Percentiles rank a stretch among this genome's conserved stretches.
phyloP scores from a whole-genome alignment of 2,329 filamentous ascomycete species.

The Diaporthe eres region DNA sequence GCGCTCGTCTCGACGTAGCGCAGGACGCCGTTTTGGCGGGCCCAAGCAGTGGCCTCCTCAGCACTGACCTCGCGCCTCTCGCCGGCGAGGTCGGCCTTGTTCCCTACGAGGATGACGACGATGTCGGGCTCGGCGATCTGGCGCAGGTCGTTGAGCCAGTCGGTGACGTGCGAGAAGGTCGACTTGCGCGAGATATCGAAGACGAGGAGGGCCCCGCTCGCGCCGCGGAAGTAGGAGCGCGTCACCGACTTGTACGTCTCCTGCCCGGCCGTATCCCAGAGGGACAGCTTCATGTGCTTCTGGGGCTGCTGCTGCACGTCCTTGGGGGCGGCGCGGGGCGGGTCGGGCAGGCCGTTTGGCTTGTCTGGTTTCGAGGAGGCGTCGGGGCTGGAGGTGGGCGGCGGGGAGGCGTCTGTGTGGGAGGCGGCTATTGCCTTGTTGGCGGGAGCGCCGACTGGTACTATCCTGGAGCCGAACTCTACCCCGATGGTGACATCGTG shows the following conservation, averaged over 20 bases:
- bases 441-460: constrained; percentile 89
- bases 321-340: constrained; percentile 54
- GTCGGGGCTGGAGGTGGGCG: constrained; percentile 41
- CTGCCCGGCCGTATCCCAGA: constrained; percentile 97
- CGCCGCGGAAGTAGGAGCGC: constrained; percentile 90
- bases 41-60: constrained; percentile 93
- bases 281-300: constrained; percentile 90
- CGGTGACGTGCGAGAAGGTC: constrained; percentile 89
- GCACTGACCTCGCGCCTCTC: constrained; percentile 84
- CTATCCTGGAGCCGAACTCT: constrained; percentile 94
- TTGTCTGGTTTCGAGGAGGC: constrained; percentile 39
- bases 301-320: constrained; percentile 56
- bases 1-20: constrained; percentile 97
- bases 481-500: constrained; percentile 98
- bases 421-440: constrained; percentile 55
- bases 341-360: constrained; percentile 65
- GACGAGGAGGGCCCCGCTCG: constrained; percentile 81
- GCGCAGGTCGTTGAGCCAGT: constrained; percentile 94
- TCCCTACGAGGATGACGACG: constrained; percentile 93
- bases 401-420: constrained; percentile 45
- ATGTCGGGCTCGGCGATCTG: constrained; percentile 97
- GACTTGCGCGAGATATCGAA: constrained; percentile 91
- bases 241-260: constrained; percentile 99
- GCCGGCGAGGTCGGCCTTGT: constrained; percentile 87
- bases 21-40: constrained; percentile 84